Conservation (phyloP, 495 filamentous ascomycete genomes). For the Xylaria curta region DNA sequence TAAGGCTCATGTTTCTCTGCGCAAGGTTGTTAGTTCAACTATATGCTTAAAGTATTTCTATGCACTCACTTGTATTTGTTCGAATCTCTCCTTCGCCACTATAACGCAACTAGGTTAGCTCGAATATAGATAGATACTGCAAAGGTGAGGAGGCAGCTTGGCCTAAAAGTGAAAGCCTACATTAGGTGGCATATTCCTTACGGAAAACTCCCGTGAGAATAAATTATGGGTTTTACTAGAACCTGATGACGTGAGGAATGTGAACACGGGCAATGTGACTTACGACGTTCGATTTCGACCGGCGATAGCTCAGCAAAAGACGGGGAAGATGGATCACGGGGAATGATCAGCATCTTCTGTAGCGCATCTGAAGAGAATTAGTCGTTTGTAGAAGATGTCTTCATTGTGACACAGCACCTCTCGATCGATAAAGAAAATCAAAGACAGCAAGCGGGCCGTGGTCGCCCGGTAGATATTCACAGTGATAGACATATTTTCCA, state of each 20-base stretch:
- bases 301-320: conserved; percentile 29
- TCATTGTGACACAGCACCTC: conserved; percentile 27
- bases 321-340: conserved; percentile 23
- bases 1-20: conserved; percentile 22
- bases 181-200: background rate
- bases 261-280: background rate
- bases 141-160: background rate
- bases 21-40: conserved; percentile 14
- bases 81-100: conserved; percentile 32
- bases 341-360: conserved; percentile 36
- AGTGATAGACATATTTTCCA: too few species aligned
- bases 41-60: background rate
- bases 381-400: background rate
- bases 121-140: background rate
- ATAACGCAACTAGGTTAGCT: background rate
- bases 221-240: background rate
- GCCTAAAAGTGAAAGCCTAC: background rate
- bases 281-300: conserved; percentile 28
- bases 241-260: background rate
- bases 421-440: conserved; percentile 37
- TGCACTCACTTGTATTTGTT: conserved; percentile 30
- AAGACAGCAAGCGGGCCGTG: conserved; percentile 30
- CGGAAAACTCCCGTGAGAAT: background rate
- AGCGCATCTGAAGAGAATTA: conserved; percentile 32
- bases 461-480: too few species aligned